These are phyloP conservation scores for Amanita molliuscula DNA, from an alignment of 768 basidiomycete genomes.

Conservation along the genomic window DNA sequence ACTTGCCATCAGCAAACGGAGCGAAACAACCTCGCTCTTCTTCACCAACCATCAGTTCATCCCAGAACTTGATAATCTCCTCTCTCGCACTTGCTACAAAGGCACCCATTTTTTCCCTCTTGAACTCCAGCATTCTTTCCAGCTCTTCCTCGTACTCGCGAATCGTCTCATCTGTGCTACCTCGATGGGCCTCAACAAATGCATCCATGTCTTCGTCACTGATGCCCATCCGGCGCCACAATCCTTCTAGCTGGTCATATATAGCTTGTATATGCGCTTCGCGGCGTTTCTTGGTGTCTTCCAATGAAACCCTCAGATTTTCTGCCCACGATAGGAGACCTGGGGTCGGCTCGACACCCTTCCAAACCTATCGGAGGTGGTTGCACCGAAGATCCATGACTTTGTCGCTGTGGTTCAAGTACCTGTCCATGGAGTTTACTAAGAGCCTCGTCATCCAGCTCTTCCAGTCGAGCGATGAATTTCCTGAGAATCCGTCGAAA, in stretches of 20 bases:
- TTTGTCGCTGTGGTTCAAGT: not conserved
- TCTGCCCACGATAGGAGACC: conserved; percentile 69
- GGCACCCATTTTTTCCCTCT: conserved; percentile 75
- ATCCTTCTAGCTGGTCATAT: conserved; percentile 86
- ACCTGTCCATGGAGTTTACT: conserved; percentile 16
- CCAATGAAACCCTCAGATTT: conserved; percentile 44
- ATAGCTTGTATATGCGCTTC: conserved; percentile 85
- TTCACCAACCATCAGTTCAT: conserved; percentile 77
- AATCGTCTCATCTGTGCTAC: conserved; percentile 69
- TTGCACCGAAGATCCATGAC: conserved; percentile 1
- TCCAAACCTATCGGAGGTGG: conserved; percentile 47
- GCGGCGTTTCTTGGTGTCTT: conserved; percentile 62
- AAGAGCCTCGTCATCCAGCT: conserved; percentile 39
- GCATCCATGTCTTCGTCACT: conserved; percentile 73
- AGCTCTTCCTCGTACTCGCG: conserved; percentile 83
- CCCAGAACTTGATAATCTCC: conserved; percentile 78
- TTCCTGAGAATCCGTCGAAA: conserved; percentile 51
- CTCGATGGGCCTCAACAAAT: conserved; percentile 84
- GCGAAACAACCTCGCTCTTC: conserved; percentile 76
- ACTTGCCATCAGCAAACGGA: conserved; percentile 72
- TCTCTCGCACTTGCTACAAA: conserved; percentile 77
- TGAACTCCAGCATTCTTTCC: conserved; percentile 82
- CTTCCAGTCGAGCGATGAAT: conserved; percentile 56
- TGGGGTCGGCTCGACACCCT: conserved; percentile 69
- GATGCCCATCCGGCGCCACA: conserved; percentile 85